A percentile compares a stretch with the other conserved stretches of the same genome.
phyloP scores from a whole-genome alignment of 805 yeast species.

The Pichia pseudocactophila region DNA sequence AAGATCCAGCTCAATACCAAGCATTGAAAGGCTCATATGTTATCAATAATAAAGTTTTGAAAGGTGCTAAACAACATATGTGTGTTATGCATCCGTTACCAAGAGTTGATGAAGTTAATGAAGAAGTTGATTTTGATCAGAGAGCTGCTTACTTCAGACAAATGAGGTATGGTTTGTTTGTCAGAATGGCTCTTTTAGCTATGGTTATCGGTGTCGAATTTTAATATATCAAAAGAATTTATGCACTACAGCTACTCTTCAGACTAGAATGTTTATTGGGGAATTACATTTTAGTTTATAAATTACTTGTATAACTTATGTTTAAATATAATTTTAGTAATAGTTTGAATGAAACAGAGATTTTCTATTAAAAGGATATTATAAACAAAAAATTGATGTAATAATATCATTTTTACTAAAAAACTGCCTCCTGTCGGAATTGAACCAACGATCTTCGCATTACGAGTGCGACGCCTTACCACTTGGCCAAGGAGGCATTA shows the following conservation, averaged over 20 bases:
- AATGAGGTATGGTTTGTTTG: slow-evolving; percentile 96
- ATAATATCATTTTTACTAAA: neutral
- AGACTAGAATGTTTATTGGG: slow-evolving; percentile 11
- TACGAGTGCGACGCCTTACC: slow-evolving; percentile 41
- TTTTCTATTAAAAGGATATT: too few relatives aligned
- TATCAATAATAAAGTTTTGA: slow-evolving; percentile 84
- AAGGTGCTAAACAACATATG: slow-evolving; percentile 96
- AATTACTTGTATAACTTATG: too few relatives aligned
- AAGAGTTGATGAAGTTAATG: slow-evolving; percentile 91
- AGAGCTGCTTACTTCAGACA: slow-evolving; percentile 99
- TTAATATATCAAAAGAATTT: slow-evolving; percentile 22
- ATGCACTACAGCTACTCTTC: too few relatives aligned
- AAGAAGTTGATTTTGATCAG: slow-evolving; percentile 98
- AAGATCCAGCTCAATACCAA: slow-evolving; percentile 65
- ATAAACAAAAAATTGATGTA: neutral
- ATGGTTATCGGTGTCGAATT: slow-evolving; percentile 96
- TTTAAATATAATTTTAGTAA: too few relatives aligned
- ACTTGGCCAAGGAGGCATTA: slow-evolving; percentile 36
- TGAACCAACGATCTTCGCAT: slow-evolving; percentile 38
- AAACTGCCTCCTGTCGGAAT: slow-evolving; percentile 34
- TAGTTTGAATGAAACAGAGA: neutral
- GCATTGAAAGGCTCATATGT: slow-evolving; percentile 84
- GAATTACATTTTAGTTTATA: slow-evolving; percentile 6
- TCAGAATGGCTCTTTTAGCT: slow-evolving; percentile 97
- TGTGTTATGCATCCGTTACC: slow-evolving; percentile 99